Base-by-base conservation (phyloP, 495 filamentous ascomycete species). In the Penicillium egyptiacum region DNA sequence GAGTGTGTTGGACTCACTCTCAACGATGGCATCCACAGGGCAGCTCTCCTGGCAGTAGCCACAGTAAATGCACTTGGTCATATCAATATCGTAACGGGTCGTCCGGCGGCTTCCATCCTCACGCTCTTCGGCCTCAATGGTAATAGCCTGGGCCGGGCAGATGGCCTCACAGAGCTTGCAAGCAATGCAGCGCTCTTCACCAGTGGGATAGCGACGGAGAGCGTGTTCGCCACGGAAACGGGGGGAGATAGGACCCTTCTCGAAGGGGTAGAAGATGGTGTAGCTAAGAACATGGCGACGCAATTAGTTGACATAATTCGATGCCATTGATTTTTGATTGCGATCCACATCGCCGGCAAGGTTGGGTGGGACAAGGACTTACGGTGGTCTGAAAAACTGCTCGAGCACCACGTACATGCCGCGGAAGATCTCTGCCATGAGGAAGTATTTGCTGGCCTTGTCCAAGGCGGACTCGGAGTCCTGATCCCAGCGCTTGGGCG, bases 61-160 rank as follows among this genome's bases (percentile, higher is more conserved):
- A 71, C 94, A 98, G 83, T 98, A 98, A 72, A 98, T 98, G 77
- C 94, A 98, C 81, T 98, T 98, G 70, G 94, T 98, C 94, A 98
- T 98, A 81, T 98, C 94, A 72, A 98, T 96, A 77, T 98, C 94
- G 77, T 98, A 98, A 69, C 92, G 85, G 50, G 93, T 96, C 46
- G 94, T 98, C 66, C 94, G 84, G 68, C 94, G 83, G 64, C 89
- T 94, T 43, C 94, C 94, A 67, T 98, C 94, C 67, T 87, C 89
- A 75, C 94, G 91, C 78, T 98, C 94, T 69, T 98, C 94, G 45
- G 94, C 95, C 78, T 98, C 94, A 65, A 98, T 98, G 22, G 93
- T 98, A 71, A 98, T 98, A 62, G 92, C 92, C 75, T 92, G 86
- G 22, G 94, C 94, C 12, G 94, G 94, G 81, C 94, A 98, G 73